A percentile compares a stretch with the other conserved stretches of the same genome.
Conservation (phyloP, 306 rosid genomes). For the Chamaecrista fasciculata region DNA sequence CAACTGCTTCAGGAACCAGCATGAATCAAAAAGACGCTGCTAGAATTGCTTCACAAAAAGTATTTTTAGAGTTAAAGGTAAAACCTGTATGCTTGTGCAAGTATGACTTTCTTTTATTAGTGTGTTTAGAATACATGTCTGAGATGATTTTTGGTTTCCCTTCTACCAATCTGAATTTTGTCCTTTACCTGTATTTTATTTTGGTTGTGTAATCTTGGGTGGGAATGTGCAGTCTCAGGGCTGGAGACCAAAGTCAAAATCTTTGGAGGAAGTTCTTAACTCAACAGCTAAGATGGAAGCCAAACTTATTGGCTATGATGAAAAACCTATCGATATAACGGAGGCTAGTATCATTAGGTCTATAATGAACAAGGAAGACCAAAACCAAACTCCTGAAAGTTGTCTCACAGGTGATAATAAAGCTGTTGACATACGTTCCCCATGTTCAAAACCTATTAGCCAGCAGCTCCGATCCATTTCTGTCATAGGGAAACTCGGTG, state of each 20-base stretch:
- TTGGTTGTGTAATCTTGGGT: constrained; percentile 13
- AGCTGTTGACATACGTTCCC: constrained; percentile 6
- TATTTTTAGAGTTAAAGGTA: constrained; percentile 62
- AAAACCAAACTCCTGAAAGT: constrained; percentile 29
- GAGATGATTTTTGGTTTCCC: constrained; percentile 16
- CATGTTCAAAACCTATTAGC: constrained; percentile 25
- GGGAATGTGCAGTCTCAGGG: constrained; percentile 66
- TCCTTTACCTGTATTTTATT: constrained; percentile 7
- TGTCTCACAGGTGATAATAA: constrained; percentile 11
- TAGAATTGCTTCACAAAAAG: constrained; percentile 49
- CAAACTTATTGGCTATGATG: constrained; percentile 80
- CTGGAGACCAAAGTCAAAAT: constrained; percentile 46
- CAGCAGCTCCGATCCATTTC: constrained; percentile 28
- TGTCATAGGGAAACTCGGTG: background rate
- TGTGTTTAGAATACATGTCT: background rate
- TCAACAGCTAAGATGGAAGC: constrained; percentile 61
- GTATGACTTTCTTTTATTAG: background rate
- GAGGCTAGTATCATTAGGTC: constrained; percentile 21
- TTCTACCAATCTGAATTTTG: background rate
- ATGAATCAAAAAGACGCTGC: constrained; percentile 55
- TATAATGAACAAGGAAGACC: constrained; percentile 26
- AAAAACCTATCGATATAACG: constrained; percentile 53
- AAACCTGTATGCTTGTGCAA: constrained; percentile 17
- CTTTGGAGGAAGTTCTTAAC: constrained; percentile 71
- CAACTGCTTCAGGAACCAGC: constrained; percentile 45